Evolutionary conservation across 2,329 filamentous ascomycete species (phyloP).

Genomic region (Ophiostoma sp.): DNA sequence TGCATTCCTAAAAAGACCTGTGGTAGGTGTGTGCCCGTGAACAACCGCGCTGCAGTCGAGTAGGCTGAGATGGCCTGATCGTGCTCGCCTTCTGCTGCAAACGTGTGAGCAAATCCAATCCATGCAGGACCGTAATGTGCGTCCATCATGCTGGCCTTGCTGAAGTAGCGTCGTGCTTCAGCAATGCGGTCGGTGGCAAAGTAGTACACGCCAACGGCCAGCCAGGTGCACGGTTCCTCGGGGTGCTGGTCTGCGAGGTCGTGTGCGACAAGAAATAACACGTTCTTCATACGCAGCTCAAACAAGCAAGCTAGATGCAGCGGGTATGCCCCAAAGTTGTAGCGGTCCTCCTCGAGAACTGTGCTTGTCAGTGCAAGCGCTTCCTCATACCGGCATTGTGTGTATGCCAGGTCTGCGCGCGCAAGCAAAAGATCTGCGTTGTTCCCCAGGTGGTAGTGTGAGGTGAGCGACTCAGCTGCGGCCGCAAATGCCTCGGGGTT

Average conservation of each 20-base stretch:
- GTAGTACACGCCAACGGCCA: slow-evolving; percentile 94
- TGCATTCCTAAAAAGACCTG: slow-evolving; percentile 98
- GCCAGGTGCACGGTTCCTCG: slow-evolving; percentile 84
- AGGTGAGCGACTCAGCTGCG: slow-evolving; percentile 84
- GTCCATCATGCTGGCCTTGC: slow-evolving; percentile 95
- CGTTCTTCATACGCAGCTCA: slow-evolving; percentile 79
- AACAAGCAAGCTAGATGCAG: slow-evolving; percentile 87
- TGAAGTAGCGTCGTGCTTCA: slow-evolving; percentile 92
- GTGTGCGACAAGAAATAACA: slow-evolving; percentile 86
- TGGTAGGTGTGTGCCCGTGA: slow-evolving; percentile 93
- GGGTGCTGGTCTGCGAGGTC: slow-evolving; percentile 89
- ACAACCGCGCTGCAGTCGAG: slow-evolving; percentile 86
- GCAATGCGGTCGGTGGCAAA: slow-evolving; percentile 82
- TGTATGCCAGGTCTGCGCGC: slow-evolving; percentile 85
- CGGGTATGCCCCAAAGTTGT: slow-evolving; percentile 84
- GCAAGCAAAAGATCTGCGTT: slow-evolving; percentile 91
- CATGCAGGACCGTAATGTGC: slow-evolving; percentile 95
- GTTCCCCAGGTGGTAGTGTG: slow-evolving; percentile 79
- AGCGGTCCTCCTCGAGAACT: slow-evolving; percentile 76
- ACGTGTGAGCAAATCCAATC: slow-evolving; percentile 98
- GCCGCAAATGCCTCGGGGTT: slow-evolving; percentile 76
- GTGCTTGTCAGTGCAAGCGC: slow-evolving; percentile 77
- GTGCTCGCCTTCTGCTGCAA: slow-evolving; percentile 94
- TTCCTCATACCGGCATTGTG: slow-evolving; percentile 87
- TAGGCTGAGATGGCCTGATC: slow-evolving; percentile 98